Evolutionary conservation across 2,329 filamentous ascomycete species (phyloP), one percentile per base, ranked within the genome.

Genomic region (Fusarium subglutinans): DNA sequence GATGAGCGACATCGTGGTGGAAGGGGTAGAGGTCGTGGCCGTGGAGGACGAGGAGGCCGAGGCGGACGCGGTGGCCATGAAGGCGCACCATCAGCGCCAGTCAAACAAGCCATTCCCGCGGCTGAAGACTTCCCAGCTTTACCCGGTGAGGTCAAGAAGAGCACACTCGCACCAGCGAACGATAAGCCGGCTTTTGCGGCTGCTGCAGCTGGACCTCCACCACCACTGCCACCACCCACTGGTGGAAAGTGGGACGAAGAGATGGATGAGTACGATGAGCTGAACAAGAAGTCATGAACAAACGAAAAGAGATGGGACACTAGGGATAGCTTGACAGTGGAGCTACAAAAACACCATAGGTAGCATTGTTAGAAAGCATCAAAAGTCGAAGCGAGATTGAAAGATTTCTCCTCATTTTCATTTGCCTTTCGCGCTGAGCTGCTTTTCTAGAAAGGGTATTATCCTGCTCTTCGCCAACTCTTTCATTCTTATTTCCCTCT

Each of bases 211-310:
- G 71, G 74, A 12, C 75, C 77, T 15, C 72, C 79, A 2, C 76
- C 76, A 18, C 77, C 78, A 2, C 54, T 81, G 50, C 77, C 80
- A 8, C 81, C 62, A 78, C 83, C 22, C 48, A 66, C 65, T 3
- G 79, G 85, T 14, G 84, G 81, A 17, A 83, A 86, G 62, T 90
- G 89, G 89, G 89, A 87, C 57, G 89, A 90, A 41, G 89, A 90
- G 80, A 87, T 90, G 84, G 87, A 87, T 55, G 86, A 83, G 10
- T 80, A 87, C 18, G 87, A 89, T 33, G 84, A 82, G 38, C 63
- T 70, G n/a, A 80, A 78, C 50, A 74, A 79, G 61, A 73, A 76
- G 60, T 65, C 65, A 71, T 79, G 62, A 30, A 20, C 15, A 12
- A n/a, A 22, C 5, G 38, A n/a, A n/a, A 62, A 56, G 35, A 50